phyloP scores from a whole-genome alignment of 257 asterid genomes.

The Nemophila menziesii region DNA sequence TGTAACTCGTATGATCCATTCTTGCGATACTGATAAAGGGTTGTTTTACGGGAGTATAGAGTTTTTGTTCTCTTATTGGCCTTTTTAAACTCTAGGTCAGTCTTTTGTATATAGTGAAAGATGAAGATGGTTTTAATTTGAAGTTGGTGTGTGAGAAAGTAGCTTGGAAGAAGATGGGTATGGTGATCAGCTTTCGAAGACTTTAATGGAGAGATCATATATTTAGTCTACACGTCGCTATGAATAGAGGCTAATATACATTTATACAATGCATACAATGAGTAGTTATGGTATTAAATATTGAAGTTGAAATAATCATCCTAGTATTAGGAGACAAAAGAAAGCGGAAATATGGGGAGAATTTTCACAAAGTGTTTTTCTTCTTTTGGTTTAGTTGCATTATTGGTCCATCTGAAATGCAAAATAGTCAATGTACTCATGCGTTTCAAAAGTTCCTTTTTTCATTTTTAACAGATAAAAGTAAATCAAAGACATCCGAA shows the following conservation, averaged over 20 bases:
- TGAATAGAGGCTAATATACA: conserved; percentile 5
- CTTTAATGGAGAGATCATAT: conserved; percentile 14
- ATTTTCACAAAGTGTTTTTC: conserved; percentile 6
- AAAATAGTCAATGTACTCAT: no score
- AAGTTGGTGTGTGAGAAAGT: conserved; percentile 15
- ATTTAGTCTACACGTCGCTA: conserved; percentile 11
- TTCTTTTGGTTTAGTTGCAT: no score
- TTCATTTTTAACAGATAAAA: no score
- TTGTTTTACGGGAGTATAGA: no score
- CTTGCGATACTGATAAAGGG: background rate
- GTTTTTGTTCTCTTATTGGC: no score
- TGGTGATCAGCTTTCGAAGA: background rate
- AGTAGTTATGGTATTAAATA: conserved; percentile 1
- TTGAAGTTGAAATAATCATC: conserved; percentile 7
- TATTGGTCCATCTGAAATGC: no score
- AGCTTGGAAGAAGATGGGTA: conserved; percentile 10
- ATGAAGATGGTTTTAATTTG: conserved; percentile 6
- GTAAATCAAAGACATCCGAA: no score
- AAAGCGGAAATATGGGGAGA: conserved; percentile 11
- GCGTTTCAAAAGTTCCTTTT: no score
- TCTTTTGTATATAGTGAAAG: conserved; percentile 1
- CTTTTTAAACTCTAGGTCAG: no score
- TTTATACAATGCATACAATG: conserved; percentile 1
- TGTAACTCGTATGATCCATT: conserved; percentile 20
- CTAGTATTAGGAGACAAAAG: conserved; percentile 16